Percentiles rank a stretch among this genome's conserved stretches.
Conservation (phyloP, 768 basidiomycete species). For the Podaxis mareebaensis region DNA sequence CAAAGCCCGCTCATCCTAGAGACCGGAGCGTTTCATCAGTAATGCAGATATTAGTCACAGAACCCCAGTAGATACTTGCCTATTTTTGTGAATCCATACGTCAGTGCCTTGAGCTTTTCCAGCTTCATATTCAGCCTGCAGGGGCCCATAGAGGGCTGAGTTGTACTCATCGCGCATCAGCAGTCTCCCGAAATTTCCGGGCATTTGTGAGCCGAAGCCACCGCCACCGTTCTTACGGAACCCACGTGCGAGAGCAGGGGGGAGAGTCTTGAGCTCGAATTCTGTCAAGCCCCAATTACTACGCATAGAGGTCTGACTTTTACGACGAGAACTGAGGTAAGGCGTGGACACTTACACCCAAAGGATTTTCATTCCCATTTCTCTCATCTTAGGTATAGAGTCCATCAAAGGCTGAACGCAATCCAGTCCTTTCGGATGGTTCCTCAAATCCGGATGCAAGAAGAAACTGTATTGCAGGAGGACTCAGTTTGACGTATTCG, state of each 20-base stretch:
- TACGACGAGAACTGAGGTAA: not conserved
- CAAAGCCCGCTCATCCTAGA: conserved; percentile 65
- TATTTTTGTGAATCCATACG: conserved; percentile 74
- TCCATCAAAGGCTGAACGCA: conserved; percentile 58
- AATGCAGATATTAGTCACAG: not conserved
- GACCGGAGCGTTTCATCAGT: not conserved
- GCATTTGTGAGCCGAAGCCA: conserved; percentile 57
- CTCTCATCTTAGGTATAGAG: conserved; percentile 47
- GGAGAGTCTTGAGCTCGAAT: conserved; percentile 59
- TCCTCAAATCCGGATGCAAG: conserved; percentile 58
- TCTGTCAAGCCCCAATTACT: conserved; percentile 77
- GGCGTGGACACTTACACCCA: conserved; percentile 52
- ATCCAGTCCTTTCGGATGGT: conserved; percentile 53
- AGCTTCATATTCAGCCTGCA: conserved; percentile 54
- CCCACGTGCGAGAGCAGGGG: conserved; percentile 57
- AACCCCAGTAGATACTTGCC: conserved; percentile 32
- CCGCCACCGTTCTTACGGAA: conserved; percentile 49
- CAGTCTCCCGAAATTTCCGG: conserved; percentile 53
- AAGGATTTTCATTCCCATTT: conserved; percentile 54
- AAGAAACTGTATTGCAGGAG: conserved; percentile 48
- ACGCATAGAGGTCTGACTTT: not conserved
- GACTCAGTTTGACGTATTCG: not conserved
- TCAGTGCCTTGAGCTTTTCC: conserved; percentile 59
- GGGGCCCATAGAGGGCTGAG: conserved; percentile 61
- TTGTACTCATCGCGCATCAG: conserved; percentile 61